Percentiles rank a stretch among this genome's conserved stretches.
phyloP scores from a whole-genome alignment of 2,329 filamentous ascomycete genomes.

The Thielaviopsis musarum region DNA sequence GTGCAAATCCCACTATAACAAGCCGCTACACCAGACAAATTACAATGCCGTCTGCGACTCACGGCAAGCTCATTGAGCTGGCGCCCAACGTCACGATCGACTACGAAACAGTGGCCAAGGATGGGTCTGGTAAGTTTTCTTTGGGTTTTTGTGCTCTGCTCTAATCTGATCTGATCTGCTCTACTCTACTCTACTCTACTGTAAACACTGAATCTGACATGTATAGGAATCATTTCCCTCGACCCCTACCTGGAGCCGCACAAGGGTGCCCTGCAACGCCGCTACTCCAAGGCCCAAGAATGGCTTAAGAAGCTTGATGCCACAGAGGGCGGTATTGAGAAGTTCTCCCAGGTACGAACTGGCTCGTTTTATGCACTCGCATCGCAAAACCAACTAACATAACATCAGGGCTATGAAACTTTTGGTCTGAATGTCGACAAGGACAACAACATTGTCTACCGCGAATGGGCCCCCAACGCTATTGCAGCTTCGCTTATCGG shows the following conservation, averaged over 20 bases:
- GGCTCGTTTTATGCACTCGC: not conserved
- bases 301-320: conserved; percentile 78
- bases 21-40: not conserved
- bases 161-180: too few relatives aligned
- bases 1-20: not conserved
- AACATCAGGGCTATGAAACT: conserved; percentile 56
- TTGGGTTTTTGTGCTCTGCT: not conserved
- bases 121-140: conserved; percentile 49
- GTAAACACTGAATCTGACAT: not conserved
- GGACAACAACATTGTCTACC: conserved; percentile 75
- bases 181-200: not conserved
- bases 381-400: not conserved
- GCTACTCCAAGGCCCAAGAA: conserved; percentile 62
- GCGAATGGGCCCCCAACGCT: conserved; percentile 94
- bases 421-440: conserved; percentile 71
- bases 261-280: conserved; percentile 54
- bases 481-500: conserved; percentile 71
- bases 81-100: conserved; percentile 12
- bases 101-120: conserved; percentile 31
- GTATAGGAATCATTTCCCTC: conserved; percentile 62
- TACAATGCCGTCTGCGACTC: conserved; percentile 9
- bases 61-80: conserved; percentile 8
- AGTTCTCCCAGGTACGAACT: conserved; percentile 61
- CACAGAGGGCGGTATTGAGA: conserved; percentile 74
- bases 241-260: conserved; percentile 87